These are phyloP conservation scores for Calonectria leucothoes DNA, from an alignment of 2,329 filamentous ascomycete genomes.

Conservation along the genomic window DNA sequence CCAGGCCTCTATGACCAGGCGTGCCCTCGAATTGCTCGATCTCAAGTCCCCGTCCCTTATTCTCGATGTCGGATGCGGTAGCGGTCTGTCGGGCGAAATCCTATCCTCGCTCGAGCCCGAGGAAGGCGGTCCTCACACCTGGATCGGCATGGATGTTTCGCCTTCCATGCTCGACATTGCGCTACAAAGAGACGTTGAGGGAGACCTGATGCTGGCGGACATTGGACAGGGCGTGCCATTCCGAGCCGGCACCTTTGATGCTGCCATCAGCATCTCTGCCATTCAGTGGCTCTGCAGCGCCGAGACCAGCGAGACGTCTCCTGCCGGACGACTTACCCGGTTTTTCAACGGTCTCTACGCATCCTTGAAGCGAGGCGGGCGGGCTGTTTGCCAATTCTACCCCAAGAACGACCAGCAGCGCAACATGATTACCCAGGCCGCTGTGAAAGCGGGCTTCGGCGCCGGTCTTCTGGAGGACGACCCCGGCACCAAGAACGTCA, in stretches of 20 bases:
- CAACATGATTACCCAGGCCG: slow-evolving; percentile 90
- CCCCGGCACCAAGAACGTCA: slow-evolving; percentile 94
- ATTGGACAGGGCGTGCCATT: slow-evolving; percentile 97
- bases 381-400: slow-evolving; percentile 97
- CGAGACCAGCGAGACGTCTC: slow-evolving; percentile 85
- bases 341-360: slow-evolving; percentile 97
- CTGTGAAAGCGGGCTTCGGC: slow-evolving; percentile 93
- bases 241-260: slow-evolving; percentile 91
- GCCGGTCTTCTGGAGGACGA: slow-evolving; percentile 96
- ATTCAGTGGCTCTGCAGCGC: slow-evolving; percentile 99
- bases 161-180: slow-evolving; percentile 98
- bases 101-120: slow-evolving; percentile 77
- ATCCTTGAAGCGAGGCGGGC: slow-evolving; percentile 82
- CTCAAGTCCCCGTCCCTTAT: slow-evolving; percentile 85
- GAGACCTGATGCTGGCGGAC: slow-evolving; percentile 93
- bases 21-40: slow-evolving; percentile 90
- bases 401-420: slow-evolving; percentile 94
- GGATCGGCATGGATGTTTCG: slow-evolving; percentile 97
- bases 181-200: slow-evolving; percentile 89
- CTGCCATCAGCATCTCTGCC: slow-evolving; percentile 92
- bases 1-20: slow-evolving; percentile 92
- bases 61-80: slow-evolving; percentile 96
- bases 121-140: slow-evolving; percentile 87
- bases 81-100: slow-evolving; percentile 93
- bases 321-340: slow-evolving; percentile 79